These are phyloP conservation scores for Aspergillus pseudoviridinutans DNA, from an alignment of 2,329 filamentous ascomycete genomes.

Conservation along the genomic window DNA sequence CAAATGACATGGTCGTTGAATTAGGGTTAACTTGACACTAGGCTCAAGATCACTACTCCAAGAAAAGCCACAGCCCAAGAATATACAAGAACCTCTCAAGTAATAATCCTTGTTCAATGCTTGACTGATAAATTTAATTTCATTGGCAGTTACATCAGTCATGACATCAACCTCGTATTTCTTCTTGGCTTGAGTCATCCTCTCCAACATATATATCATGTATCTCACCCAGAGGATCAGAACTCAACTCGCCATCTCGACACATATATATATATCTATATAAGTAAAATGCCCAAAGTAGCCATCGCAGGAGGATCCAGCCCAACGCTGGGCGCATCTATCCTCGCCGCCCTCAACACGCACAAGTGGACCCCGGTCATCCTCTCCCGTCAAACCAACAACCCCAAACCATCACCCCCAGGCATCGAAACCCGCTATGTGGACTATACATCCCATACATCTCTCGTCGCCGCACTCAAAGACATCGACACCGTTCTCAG, in stretches of 20 bases:
- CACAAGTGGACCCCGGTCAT: constrained; percentile 23
- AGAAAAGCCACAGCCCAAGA: background rate
- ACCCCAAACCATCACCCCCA: background rate
- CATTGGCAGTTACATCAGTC: background rate
- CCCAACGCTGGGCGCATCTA: constrained; percentile 10
- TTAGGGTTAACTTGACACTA: background rate
- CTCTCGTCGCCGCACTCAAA: constrained; percentile 14
- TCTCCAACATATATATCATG: background rate
- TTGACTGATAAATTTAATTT: background rate
- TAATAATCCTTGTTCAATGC: background rate
- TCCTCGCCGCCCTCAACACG: constrained; percentile 16
- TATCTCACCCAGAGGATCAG: background rate
- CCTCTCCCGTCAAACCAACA: constrained; percentile 19
- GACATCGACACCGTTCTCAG: constrained; percentile 26
- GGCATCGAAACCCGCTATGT: constrained; percentile 21
- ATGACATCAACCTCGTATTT: background rate
- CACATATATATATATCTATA: background rate
- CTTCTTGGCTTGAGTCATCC: background rate
- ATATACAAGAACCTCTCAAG: background rate
- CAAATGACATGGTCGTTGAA: too few species aligned
- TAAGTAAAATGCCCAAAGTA: background rate
- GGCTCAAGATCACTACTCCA: too few species aligned
- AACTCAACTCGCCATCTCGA: background rate
- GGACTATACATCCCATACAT: constrained; percentile 19
- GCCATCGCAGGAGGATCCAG: background rate